Conservation (phyloP, 768 basidiomycete genomes). For the Favolaschia claudopus region DNA sequence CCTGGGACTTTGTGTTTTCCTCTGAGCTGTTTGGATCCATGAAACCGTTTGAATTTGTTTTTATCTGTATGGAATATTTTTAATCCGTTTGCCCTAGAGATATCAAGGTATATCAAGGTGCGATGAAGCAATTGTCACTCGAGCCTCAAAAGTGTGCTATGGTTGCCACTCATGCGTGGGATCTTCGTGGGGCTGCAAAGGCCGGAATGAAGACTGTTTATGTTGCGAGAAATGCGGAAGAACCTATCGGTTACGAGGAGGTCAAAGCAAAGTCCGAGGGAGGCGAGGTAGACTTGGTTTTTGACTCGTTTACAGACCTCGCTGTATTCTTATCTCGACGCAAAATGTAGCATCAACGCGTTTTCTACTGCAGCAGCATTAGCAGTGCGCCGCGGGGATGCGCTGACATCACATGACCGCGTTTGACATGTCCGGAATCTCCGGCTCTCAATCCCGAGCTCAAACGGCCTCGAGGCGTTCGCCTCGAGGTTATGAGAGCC, state of each 20-base stretch:
- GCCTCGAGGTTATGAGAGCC: constrained; percentile 18
- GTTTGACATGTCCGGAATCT: too few species aligned
- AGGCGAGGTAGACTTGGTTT: constrained; percentile 65
- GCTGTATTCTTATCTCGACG: constrained; percentile 29
- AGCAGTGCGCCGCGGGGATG: background rate
- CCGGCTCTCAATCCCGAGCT: background rate
- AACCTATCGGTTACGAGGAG: constrained; percentile 29
- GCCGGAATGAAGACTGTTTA: constrained; percentile 69
- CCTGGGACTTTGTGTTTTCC: too few species aligned
- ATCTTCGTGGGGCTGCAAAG: constrained; percentile 60
- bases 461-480: constrained; percentile 15
- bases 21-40: too few species aligned
- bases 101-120: constrained; percentile 58
- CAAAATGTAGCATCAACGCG: too few species aligned
- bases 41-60: too few species aligned
- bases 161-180: constrained; percentile 70
- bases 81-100: constrained; percentile 48
- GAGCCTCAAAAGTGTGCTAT: constrained; percentile 61
- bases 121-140: constrained; percentile 57
- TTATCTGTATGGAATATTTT: too few species aligned
- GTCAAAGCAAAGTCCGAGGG: constrained; percentile 59
- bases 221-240: constrained; percentile 59
- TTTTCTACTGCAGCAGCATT: too few species aligned
- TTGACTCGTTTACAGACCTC: constrained; percentile 59
- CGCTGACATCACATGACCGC: constrained; percentile 7